These are phyloP conservation scores for Globisporangium emineosum DNA, from an alignment of 352 stramenopile genomes.

Conservation along the genomic window DNA sequence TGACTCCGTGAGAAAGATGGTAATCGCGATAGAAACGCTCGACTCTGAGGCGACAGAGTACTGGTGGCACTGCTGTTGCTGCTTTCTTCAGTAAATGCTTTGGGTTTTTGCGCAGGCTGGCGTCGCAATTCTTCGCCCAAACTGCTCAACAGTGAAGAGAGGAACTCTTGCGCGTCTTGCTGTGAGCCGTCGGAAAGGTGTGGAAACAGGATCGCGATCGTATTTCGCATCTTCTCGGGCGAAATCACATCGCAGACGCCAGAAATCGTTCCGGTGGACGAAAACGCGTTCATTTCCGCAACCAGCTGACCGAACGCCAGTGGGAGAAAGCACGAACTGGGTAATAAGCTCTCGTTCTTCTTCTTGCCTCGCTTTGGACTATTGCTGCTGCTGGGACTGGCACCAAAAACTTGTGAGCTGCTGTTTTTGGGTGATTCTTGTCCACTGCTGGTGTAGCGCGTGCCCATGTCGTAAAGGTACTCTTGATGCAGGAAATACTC, in stretches of 20 bases:
- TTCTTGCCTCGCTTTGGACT: constrained; percentile 5
- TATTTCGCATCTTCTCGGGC: constrained; percentile 73
- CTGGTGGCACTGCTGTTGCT: constrained; percentile 21
- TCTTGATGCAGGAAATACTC: constrained; percentile 89
- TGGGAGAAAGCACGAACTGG: constrained; percentile 30
- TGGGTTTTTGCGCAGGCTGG: constrained; percentile 31
- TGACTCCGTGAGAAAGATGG: constrained; percentile 15
- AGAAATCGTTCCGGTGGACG: constrained; percentile 21
- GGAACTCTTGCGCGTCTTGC: constrained; percentile 95
- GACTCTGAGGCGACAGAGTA: constrained; percentile 52
- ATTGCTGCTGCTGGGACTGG: neutral
- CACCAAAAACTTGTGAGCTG: neutral
- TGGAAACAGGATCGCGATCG: constrained; percentile 71
- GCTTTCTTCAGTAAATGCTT: neutral
- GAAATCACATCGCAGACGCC: constrained; percentile 37
- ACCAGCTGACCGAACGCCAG: constrained; percentile 85
- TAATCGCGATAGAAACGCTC: constrained; percentile 22
- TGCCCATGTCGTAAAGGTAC: constrained; percentile 88
- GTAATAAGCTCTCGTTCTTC: neutral
- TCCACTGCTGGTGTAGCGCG: constrained; percentile 23
- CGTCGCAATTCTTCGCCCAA: constrained; percentile 94
- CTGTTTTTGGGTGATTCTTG: constrained; percentile 12
- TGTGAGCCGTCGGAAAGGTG: constrained; percentile 92
- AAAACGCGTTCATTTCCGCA: constrained; percentile 32
- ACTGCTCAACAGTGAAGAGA: constrained; percentile 89